A percentile compares a stretch with the other conserved stretches of the same genome.
Conservation (phyloP, 1,284 basidiomycete genomes). For the Austropuccinia psidii region DNA sequence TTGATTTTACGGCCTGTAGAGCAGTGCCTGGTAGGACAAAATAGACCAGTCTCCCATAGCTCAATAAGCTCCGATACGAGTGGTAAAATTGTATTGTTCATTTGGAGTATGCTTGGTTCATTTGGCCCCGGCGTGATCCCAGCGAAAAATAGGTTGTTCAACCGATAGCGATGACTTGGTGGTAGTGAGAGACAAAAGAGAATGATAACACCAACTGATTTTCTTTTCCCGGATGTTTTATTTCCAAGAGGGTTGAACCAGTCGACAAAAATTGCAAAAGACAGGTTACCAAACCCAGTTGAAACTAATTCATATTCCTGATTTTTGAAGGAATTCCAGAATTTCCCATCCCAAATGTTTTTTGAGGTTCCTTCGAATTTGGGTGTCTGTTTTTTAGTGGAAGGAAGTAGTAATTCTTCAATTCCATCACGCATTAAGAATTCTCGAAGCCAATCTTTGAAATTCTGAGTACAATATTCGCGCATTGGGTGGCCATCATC, state of each 20-base stretch:
- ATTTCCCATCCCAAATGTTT: slow-evolving; percentile 15
- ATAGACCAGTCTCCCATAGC: slow-evolving; percentile 6
- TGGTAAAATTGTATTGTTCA: slow-evolving; percentile 19
- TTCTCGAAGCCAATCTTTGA: slow-evolving; percentile 3
- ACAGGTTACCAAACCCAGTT: slow-evolving; percentile 3
- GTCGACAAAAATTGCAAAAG: slow-evolving; percentile 18
- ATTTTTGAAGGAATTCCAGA: slow-evolving; percentile 12
- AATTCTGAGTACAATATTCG: slow-evolving; percentile 25
- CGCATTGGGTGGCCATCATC: not conserved
- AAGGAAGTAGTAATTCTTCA: not conserved
- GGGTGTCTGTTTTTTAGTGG: not conserved
- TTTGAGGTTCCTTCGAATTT: not conserved
- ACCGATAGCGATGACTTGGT: slow-evolving; percentile 23
- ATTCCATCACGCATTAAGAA: slow-evolving; percentile 18
- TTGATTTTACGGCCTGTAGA: not conserved
- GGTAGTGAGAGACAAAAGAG: slow-evolving; percentile 28
- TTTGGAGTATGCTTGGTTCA: slow-evolving; percentile 16
- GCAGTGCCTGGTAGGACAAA: not conserved
- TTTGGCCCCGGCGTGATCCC: slow-evolving; percentile 21
- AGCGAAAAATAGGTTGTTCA: slow-evolving; percentile 30
- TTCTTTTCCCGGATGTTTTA: slow-evolving; percentile 23
- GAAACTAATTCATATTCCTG: not conserved
- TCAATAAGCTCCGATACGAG: slow-evolving; percentile 15
- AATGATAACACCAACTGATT: slow-evolving; percentile 21
- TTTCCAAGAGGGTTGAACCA: slow-evolving; percentile 30